Percentiles rank a stretch among this genome's conserved stretches.
phyloP scores from a whole-genome alignment of 208 protist genomes.

The Blechomonas ayalai region DNA sequence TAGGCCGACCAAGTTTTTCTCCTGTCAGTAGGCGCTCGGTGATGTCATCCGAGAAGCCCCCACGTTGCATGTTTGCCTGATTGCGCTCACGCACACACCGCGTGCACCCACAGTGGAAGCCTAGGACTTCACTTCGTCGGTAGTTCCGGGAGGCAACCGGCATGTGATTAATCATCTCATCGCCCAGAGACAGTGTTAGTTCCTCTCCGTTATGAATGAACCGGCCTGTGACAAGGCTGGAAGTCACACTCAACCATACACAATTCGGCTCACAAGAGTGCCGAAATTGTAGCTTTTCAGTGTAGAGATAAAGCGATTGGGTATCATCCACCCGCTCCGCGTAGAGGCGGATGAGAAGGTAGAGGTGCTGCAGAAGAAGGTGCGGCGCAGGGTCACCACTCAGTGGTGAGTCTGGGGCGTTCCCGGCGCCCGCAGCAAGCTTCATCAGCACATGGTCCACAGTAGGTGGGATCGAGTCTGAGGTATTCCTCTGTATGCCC shows the following conservation, averaged over 20 bases:
- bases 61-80: conserved; percentile 18
- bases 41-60: conserved; percentile 27
- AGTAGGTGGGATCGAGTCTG: conserved; percentile 9
- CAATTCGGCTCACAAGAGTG: conserved; percentile 57
- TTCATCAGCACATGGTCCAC: conserved; percentile 1
- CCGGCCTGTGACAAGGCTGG: conserved; percentile 21
- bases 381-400: background rate
- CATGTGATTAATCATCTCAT: no score
- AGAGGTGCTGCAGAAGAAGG: conserved; percentile 9
- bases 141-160: no score
- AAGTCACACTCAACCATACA: conserved; percentile 22
- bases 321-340: no score
- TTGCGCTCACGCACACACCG: conserved; percentile 27
- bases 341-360: conserved; percentile 14
- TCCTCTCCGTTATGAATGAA: conserved; percentile 53
- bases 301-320: no score
- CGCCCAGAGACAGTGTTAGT: conserved; percentile 24
- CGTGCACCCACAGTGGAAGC: conserved; percentile 25
- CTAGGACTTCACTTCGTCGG: no score
- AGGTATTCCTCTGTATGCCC: conserved; percentile 14
- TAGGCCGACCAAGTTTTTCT: conserved; percentile 12
- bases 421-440: background rate
- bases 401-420: background rate
- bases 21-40: conserved; percentile 34
- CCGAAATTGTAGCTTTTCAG: conserved; percentile 26